Evolutionary conservation across 1,284 basidiomycete genomes (phyloP), one percentile per base, ranked within the genome.

Genomic region (Ceratobasidium sp.): DNA sequence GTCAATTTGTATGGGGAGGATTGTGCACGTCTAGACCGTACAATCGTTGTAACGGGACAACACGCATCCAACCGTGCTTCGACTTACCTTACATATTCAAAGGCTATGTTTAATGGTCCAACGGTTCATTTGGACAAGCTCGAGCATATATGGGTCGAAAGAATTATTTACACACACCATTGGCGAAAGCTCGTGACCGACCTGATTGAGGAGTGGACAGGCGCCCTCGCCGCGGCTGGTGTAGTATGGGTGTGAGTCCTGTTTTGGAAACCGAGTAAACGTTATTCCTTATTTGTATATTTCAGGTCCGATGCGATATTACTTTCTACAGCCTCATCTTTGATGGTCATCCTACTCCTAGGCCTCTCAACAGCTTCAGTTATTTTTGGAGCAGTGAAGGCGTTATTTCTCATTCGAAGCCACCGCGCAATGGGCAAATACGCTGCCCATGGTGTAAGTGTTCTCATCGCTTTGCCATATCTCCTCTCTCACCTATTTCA

Each of bases 381-480:
- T 12, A 12, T 76, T 10, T 76, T 51, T 40, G 73, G 73, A 3
- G 63, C 20, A 40, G 44, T 63, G n/a, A 76, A 76, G 39, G 60
- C 46, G 15, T 46, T 76, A 2, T 58, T 66, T 23, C 73, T 76
- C n/a, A 66, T 76, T 39, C 44, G 73, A 18, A 76, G 20, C 6
- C 73, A 76, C 33, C 73, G 73, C 23, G 60, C 73, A 28, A 64
- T 76, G 55, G 73, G 73, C 55, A 63, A 76, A 28, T 76, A 66
- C n/a, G 73, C 73, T 18, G 61, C 56, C 9, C 73, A 76, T n/a
- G 73, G 61, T 5, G 73, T 76, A 53, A 39, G 73, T 55, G 28
- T 39, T 18, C 40, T 39, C 26, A 33, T 23, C 20, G 20, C 28
- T 60, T 28, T 28, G 40, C 58, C 12, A 15, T 39, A n/a, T n/a